Percentiles rank a stretch among this genome's conserved stretches.
Conservation (phyloP, 2,329 filamentous ascomycete genomes). For the Ceratocystis diversiconidia region DNA sequence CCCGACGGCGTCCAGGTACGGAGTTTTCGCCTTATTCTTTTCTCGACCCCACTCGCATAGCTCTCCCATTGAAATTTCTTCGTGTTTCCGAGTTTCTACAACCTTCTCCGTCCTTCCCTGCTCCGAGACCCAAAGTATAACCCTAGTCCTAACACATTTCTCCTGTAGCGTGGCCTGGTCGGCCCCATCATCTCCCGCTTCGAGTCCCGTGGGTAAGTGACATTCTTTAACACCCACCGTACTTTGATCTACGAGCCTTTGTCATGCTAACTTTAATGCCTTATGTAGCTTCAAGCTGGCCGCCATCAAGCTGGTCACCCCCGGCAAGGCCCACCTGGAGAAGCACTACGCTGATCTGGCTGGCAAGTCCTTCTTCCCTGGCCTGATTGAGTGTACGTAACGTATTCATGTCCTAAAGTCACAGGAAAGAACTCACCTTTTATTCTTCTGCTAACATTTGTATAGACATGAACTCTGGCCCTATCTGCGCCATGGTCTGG, state of each 20-base stretch:
- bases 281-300: constrained; percentile 78
- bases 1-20: constrained; percentile 96
- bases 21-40: constrained; percentile 5
- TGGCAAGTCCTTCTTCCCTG: constrained; percentile 92
- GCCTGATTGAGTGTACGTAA: constrained; percentile 75
- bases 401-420: constrained; percentile 17
- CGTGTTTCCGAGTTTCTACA: constrained; percentile 11
- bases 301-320: constrained; percentile 87
- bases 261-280: not conserved
- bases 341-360: constrained; percentile 89
- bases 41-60: not conserved
- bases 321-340: constrained; percentile 91
- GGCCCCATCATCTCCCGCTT: constrained; percentile 97
- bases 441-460: constrained; percentile 19
- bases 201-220: constrained; percentile 75
- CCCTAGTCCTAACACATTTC: constrained; percentile 11
- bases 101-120: constrained; percentile 12
- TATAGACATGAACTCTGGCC: constrained; percentile 88
- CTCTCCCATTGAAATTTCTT: not conserved
- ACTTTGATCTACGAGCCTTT: not conserved
- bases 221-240: constrained; percentile 1
- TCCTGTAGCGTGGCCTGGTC: constrained; percentile 74
- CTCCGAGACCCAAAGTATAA: constrained; percentile 11
- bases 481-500: constrained; percentile 99
- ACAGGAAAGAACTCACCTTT: not conserved